A percentile compares a stretch with the other conserved stretches of the same genome.
These are phyloP conservation scores for Starmerella bombi DNA, from an alignment of 805 yeast genomes.

Conservation along the genomic window DNA sequence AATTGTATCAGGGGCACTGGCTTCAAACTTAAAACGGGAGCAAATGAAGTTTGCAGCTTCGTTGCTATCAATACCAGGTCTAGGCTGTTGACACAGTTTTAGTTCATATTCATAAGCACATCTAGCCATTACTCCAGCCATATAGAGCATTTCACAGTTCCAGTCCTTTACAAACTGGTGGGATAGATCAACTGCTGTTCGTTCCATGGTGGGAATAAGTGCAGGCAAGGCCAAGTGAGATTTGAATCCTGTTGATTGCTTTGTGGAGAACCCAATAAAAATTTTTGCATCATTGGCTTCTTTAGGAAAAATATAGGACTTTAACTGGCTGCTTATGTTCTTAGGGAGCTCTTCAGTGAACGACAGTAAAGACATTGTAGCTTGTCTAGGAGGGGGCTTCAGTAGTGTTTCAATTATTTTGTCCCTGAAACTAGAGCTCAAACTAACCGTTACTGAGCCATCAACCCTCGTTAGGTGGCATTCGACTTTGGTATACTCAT, in stretches of 20 bases:
- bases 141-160: conserved; percentile 30
- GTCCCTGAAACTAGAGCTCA: conserved; percentile 24
- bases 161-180: conserved; percentile 31
- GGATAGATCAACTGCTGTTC: conserved; percentile 33
- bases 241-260: conserved; percentile 29
- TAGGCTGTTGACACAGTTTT: neutral
- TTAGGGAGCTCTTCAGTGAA: neutral
- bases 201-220: conserved; percentile 33
- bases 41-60: conserved; percentile 22
- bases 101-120: conserved; percentile 29
- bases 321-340: conserved; percentile 20
- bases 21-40: conserved; percentile 25
- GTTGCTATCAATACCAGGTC: neutral
- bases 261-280: conserved; percentile 33
- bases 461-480: conserved; percentile 26
- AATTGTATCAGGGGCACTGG: conserved; percentile 28
- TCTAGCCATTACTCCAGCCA: conserved; percentile 29
- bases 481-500: conserved; percentile 23
- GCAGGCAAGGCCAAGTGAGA: conserved; percentile 30
- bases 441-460: conserved; percentile 24
- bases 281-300: conserved; percentile 29
- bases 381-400: conserved; percentile 31
- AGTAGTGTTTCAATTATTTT: conserved; percentile 29
- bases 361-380: conserved; percentile 26
- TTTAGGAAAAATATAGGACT: conserved; percentile 28